Conservation (phyloP, 257 asterid species). For the Knoxia roxburghii region DNA sequence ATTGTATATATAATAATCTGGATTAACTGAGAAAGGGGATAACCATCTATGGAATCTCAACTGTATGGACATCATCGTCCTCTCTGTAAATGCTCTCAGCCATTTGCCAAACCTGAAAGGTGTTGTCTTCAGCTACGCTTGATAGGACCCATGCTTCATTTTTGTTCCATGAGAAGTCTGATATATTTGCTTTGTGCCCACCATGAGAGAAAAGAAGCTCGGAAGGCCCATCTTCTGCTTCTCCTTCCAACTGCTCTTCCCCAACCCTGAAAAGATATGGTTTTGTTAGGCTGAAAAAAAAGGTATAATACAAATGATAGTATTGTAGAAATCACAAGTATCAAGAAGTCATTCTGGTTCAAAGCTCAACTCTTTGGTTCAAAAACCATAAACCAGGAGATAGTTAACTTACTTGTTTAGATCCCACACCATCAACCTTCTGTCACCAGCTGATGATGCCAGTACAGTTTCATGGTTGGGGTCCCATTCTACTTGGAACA, state of each 20-base stretch:
- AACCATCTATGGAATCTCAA: constrained; percentile 13
- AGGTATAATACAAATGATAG: not conserved
- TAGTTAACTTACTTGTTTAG: constrained; percentile 55
- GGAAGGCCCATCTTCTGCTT: constrained; percentile 96
- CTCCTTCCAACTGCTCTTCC: constrained; percentile 96
- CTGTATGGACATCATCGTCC: constrained; percentile 41
- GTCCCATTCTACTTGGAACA: constrained; percentile 98
- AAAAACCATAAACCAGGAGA: not conserved
- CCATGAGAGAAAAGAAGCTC: constrained; percentile 97
- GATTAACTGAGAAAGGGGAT: too few species aligned
- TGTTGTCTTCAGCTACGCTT: constrained; percentile 91
- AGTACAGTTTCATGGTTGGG: constrained; percentile 92
- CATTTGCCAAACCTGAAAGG: constrained; percentile 92
- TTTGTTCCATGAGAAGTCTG: constrained; percentile 94
- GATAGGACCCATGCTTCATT: constrained; percentile 85
- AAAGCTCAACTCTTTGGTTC: not conserved
- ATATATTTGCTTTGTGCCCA: constrained; percentile 86
- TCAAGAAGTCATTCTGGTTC: not conserved
- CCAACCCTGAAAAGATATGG: constrained; percentile 54
- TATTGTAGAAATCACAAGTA: not conserved
- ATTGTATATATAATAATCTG: too few species aligned
- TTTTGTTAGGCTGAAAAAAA: not conserved
- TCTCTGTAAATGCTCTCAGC: constrained; percentile 79
- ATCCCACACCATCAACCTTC: constrained; percentile 97
- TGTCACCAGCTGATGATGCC: constrained; percentile 91